Conservation (phyloP, 495 filamentous ascomycete genomes). For the Talaromyces thailandensis region DNA sequence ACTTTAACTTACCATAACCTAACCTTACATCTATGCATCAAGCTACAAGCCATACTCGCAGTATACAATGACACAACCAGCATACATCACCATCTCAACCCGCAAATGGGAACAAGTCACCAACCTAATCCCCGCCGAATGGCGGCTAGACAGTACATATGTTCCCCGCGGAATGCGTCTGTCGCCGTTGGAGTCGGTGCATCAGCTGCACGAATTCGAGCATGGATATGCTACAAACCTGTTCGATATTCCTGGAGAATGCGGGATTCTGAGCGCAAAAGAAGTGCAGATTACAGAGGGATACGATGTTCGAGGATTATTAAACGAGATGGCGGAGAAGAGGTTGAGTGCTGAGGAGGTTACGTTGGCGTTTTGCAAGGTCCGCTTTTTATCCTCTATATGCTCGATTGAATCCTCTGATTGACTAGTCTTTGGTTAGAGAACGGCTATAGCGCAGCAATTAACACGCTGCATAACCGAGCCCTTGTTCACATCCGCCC, state of each 20-base stretch:
- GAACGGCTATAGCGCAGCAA: neutral
- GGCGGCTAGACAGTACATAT: slow-evolving; percentile 26
- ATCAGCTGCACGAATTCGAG: slow-evolving; percentile 17
- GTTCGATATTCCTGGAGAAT: neutral
- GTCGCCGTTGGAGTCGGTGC: slow-evolving; percentile 31
- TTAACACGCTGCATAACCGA: slow-evolving; percentile 53
- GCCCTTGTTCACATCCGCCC: slow-evolving; percentile 45
- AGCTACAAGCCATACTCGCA: neutral
- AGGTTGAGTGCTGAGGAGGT: slow-evolving; percentile 35
- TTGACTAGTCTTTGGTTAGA: neutral
- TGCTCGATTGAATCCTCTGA: neutral
- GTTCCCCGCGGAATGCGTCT: slow-evolving; percentile 30
- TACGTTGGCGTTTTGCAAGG: slow-evolving; percentile 47
- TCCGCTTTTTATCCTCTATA: neutral
- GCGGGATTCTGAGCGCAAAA: neutral
- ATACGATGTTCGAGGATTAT: neutral
- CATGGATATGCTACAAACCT: neutral
- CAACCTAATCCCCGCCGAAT: slow-evolving; percentile 38
- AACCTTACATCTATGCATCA: neutral
- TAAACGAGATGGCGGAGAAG: slow-evolving; percentile 25
- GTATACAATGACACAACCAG: slow-evolving; percentile 8
- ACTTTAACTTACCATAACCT: neutral
- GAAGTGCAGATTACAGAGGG: slow-evolving; percentile 4
- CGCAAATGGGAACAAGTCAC: slow-evolving; percentile 38
- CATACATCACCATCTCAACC: slow-evolving; percentile 25